Evolutionary conservation across 345 rosid genomes (phyloP).

Genomic region (Carallia pectinifolia): DNA sequence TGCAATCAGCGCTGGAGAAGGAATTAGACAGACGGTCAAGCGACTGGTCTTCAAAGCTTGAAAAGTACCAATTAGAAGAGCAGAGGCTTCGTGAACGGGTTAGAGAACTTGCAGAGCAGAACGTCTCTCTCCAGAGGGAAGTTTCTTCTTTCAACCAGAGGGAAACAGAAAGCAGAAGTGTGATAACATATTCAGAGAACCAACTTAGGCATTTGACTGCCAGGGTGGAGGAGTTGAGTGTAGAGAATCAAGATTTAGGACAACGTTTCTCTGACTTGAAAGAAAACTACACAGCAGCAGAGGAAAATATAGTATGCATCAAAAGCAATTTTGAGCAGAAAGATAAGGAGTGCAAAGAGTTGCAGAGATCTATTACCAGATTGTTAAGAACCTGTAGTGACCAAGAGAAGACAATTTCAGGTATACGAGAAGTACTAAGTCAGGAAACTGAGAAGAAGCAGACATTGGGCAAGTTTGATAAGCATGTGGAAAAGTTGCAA

Average conservation of each 20-base stretch:
- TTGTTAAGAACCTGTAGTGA: conserved; percentile 71
- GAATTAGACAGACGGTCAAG: conserved; percentile 95
- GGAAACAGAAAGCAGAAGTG: conserved; percentile 62
- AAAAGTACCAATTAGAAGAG: conserved; percentile 81
- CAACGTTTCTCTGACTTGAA: conserved; percentile 49
- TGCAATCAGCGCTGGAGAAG: conserved; percentile 82
- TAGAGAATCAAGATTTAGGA: conserved; percentile 53
- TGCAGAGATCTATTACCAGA: conserved; percentile 71
- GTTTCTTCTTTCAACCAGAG: conserved; percentile 62
- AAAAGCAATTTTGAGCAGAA: conserved; percentile 76
- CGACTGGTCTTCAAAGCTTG: conserved; percentile 85
- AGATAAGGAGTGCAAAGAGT: conserved; percentile 84
- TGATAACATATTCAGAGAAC: conserved; percentile 52
- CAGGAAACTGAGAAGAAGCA: conserved; percentile 49
- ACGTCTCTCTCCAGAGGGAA: conserved; percentile 91
- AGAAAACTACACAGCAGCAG: conserved; percentile 52
- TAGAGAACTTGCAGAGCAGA: conserved; percentile 94
- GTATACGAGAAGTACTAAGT: conserved; percentile 53
- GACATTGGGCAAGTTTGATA: conserved; percentile 42
- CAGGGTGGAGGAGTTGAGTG: conserved; percentile 46
- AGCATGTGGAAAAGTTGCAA: conserved; percentile 51
- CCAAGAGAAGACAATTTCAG: conserved; percentile 83
- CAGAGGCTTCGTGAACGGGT: conserved; percentile 89
- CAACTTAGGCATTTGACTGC: conserved; percentile 56
- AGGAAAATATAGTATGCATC: conserved; percentile 49